phyloP scores from a whole-genome alignment of 192 early-diverging fungal species.

The Lobulomyces angularis region DNA sequence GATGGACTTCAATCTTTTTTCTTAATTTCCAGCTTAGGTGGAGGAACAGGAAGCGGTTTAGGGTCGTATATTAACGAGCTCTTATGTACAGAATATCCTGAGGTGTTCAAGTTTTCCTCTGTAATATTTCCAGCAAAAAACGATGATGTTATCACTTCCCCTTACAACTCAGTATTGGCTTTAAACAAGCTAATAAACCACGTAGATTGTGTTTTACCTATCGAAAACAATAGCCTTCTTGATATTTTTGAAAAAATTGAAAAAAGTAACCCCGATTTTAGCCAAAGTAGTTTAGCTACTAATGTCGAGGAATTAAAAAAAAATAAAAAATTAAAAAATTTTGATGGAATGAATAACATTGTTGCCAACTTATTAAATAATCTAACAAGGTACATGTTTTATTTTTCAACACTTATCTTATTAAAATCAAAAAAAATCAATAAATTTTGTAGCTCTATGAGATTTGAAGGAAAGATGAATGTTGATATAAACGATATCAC shows the following conservation, averaged over 20 bases:
- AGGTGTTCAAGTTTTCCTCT: constrained; percentile 23
- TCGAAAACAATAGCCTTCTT: constrained; percentile 41
- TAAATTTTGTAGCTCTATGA: constrained; percentile 28
- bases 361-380: constrained; percentile 45
- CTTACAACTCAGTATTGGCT: constrained; percentile 40
- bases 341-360: constrained; percentile 49
- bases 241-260: constrained; percentile 28
- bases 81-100: constrained; percentile 27
- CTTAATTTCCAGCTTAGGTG: constrained; percentile 32
- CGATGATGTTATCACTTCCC: constrained; percentile 48
- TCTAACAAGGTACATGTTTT: constrained; percentile 33
- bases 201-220: constrained; percentile 37
- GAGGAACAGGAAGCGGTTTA: constrained; percentile 49
- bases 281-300: not conserved
- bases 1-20: constrained; percentile 43
- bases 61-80: constrained; percentile 27
- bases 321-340: constrained; percentile 13
- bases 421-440: not conserved
- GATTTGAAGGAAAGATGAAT: constrained; percentile 46
- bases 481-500: constrained; percentile 54
- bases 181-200: constrained; percentile 23
- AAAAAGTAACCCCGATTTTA: constrained; percentile 7
- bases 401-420: not conserved
- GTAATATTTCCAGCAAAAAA: constrained; percentile 27
- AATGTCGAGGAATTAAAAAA: constrained; percentile 4